Evolutionary conservation across 148 eudicot species (phyloP).

Genomic region (Rhododendron griersonianum): DNA sequence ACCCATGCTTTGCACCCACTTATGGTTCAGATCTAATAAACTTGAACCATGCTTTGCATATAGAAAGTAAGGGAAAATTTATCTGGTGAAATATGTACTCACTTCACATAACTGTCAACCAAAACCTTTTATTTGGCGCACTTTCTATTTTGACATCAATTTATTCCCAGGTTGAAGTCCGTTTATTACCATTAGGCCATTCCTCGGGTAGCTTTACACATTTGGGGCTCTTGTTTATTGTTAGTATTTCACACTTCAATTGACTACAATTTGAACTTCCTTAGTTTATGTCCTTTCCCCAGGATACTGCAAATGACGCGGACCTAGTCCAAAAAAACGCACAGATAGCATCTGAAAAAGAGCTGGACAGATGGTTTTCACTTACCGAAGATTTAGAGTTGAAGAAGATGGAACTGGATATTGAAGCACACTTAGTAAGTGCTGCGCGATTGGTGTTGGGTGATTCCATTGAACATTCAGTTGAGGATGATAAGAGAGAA

Average conservation of each 20-base stretch:
- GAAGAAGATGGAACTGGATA: constrained; percentile 57
- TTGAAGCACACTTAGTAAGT: constrained; percentile 46
- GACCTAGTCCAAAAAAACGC: constrained; percentile 39
- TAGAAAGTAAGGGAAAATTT: background rate
- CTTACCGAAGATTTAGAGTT: constrained; percentile 50
- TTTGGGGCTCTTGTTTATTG: constrained; percentile 1
- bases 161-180: background rate
- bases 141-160: background rate
- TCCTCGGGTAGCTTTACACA: background rate
- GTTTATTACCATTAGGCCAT: background rate
- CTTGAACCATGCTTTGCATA: background rate
- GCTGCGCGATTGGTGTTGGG: constrained; percentile 39
- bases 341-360: constrained; percentile 36
- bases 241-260: background rate
- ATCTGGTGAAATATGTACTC: background rate
- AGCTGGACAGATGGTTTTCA: constrained; percentile 50
- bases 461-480: constrained; percentile 44
- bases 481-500: constrained; percentile 55
- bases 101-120: background rate
- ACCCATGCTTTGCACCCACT: background rate
- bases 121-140: background rate
- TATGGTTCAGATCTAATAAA: background rate
- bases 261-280: constrained; percentile 8
- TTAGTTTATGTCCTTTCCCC: background rate
- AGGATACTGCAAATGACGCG: constrained; percentile 57